Evolutionary conservation across 2,329 filamentous ascomycete genomes (phyloP).

Genomic region (Ascochyta lentis): DNA sequence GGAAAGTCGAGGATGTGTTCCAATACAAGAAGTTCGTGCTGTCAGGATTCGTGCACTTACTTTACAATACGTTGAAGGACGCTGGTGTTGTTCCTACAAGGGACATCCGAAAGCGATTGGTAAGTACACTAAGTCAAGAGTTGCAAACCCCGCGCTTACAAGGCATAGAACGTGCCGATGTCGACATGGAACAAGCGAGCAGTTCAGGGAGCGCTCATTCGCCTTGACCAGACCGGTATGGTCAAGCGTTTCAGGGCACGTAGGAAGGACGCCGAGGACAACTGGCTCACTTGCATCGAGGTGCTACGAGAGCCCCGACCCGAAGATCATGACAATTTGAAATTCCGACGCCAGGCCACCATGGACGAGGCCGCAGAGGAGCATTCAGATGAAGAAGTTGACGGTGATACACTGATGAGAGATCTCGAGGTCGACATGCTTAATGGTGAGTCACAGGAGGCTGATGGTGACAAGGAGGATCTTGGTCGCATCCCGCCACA

Average conservation of each 20-base stretch:
- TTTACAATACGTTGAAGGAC: slow-evolving; percentile 59
- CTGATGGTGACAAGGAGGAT: slow-evolving; percentile 29
- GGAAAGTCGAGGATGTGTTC: slow-evolving; percentile 45
- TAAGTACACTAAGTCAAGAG: slow-evolving; percentile 27
- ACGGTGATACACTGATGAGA: slow-evolving; percentile 39
- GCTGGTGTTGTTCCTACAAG: slow-evolving; percentile 59
- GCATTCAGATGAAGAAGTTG: slow-evolving; percentile 38
- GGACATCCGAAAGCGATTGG: slow-evolving; percentile 60
- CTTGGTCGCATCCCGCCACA: slow-evolving; percentile 52
- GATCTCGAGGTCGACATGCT: slow-evolving; percentile 43
- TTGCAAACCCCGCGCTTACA: slow-evolving; percentile 20
- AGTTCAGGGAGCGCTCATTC: slow-evolving; percentile 48
- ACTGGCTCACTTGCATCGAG: slow-evolving; percentile 49
- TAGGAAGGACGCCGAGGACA: slow-evolving; percentile 33
- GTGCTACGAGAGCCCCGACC: slow-evolving; percentile 48
- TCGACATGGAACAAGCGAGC: slow-evolving; percentile 49
- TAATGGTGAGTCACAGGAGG: slow-evolving; percentile 26
- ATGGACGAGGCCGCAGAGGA: slow-evolving; percentile 25
- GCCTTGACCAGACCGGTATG: slow-evolving; percentile 50
- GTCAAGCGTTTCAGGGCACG: slow-evolving; percentile 48
- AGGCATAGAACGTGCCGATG: slow-evolving; percentile 37
- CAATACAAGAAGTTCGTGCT: slow-evolving; percentile 54
- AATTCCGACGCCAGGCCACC: slow-evolving; percentile 32
- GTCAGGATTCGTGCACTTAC: slow-evolving; percentile 55
- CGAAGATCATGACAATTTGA: slow-evolving; percentile 44